Evolutionary conservation across 2,329 filamentous ascomycete species (phyloP), one percentile per base, ranked within the genome.

Genomic region (Penicillium sp.): DNA sequence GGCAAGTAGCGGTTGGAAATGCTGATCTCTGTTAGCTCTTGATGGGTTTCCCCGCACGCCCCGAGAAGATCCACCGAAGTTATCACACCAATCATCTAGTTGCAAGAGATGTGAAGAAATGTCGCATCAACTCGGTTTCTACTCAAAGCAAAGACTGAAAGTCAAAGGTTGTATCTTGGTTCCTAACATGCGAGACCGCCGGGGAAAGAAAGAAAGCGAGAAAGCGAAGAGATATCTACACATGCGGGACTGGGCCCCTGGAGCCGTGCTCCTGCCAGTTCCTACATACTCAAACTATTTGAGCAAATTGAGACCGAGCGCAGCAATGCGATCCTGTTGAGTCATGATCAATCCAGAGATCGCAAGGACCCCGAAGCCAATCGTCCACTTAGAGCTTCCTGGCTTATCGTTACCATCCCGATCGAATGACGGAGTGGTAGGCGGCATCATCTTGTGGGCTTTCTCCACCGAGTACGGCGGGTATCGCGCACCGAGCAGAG

Each of bases 391-490:
- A 1, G 46, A 47, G 14, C 32, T 13, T 22, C 13, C 38, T 31
- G 22, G 42, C 4, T 16, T 42, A 56, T 61, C 58, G 42, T 56
- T 61, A 1, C 60, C 60, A 5, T 62, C 58, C 9, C 60, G 60
- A 21, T 61, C 60, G 48, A 62, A 62, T 1, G 56, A 18, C 21
- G 58, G 54, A 10, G 45, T 56, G 5, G 45, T 38, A 9, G 38
- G 14, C 10, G 58, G 54, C 4, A 27, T n/a, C 42, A 62, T 48
- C 22, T 53, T 52, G 14, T 57, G 49, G 10, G 54, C 32, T 43
- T 62, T 62, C 27, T 56, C 38, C 9, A 53, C 14, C 13, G 60
- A 61, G 38, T 62, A 62, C 2, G 60, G 60, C 18, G 60, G 60
- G 24, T 62, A 62, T 13, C 60, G 53, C 2, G 56, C 54, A 22